phyloP scores from a whole-genome alignment of 2,329 filamentous ascomycete genomes.

The Verticillium longisporum region DNA sequence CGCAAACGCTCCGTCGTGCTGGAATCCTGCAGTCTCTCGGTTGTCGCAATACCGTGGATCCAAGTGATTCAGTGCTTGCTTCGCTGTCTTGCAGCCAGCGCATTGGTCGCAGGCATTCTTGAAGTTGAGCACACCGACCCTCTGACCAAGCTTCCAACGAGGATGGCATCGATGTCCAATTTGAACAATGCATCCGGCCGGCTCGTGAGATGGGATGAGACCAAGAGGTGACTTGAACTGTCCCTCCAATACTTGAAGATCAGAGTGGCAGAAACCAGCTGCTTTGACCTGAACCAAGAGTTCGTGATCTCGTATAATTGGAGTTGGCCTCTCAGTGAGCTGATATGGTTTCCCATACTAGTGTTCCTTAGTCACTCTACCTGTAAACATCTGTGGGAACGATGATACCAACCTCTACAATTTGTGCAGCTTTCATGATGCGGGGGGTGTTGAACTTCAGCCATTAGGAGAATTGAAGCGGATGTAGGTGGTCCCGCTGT shows the following conservation, averaged over 20 bases:
- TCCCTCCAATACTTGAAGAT: slow-evolving; percentile 25
- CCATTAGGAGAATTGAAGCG: background rate
- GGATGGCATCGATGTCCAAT: slow-evolving; percentile 16
- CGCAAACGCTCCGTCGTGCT: slow-evolving; percentile 25
- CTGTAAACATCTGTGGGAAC: background rate
- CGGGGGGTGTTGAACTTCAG: background rate
- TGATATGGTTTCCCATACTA: slow-evolving; percentile 23
- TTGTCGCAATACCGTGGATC: slow-evolving; percentile 24
- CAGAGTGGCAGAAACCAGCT: slow-evolving; percentile 29
- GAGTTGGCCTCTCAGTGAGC: slow-evolving; percentile 13
- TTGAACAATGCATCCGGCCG: slow-evolving; percentile 21
- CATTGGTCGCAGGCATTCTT: slow-evolving; percentile 22
- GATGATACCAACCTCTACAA: slow-evolving; percentile 7
- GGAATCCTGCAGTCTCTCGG: slow-evolving; percentile 24
- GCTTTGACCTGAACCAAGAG: slow-evolving; percentile 24
- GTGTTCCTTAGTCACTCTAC: background rate
- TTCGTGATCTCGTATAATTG: slow-evolving; percentile 17
- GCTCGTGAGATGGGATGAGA: slow-evolving; percentile 27
- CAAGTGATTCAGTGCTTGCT: slow-evolving; percentile 7
- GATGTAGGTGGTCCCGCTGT: no score
- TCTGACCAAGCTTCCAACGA: slow-evolving; percentile 22
- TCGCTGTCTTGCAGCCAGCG: slow-evolving; percentile 17
- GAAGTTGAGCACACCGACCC: slow-evolving; percentile 27
- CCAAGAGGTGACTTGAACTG: slow-evolving; percentile 20
- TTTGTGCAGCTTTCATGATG: slow-evolving; percentile 13